Evolutionary conservation across 140 eudicot species (phyloP), one percentile per base, ranked within the genome.

Genomic region (Stevia rebaudiana): DNA sequence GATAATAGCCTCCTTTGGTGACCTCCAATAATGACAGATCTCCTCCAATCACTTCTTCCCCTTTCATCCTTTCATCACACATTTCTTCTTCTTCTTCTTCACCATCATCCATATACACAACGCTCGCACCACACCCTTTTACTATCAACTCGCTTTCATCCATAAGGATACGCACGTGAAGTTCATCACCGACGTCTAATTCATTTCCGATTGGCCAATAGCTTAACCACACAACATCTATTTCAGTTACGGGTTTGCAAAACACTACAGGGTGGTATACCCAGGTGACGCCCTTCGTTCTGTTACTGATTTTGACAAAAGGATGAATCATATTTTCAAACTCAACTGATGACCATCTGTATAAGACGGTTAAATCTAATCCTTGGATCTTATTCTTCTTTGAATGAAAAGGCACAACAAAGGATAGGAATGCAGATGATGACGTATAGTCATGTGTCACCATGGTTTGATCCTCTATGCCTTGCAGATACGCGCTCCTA

Each of bases 211-310:
- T 28, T 28, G 33, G 33, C 33, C 33, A 28, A 28, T 28, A 28
- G 33, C 33, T 28, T 28, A 28, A 28, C 33, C 80, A 76, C 49
- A 30, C 25, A 6, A 36, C 31, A 23, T 52, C 70, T 17, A 61
- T 35, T 18, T 55, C 60, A 16, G 55, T 62, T 55, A 4, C 8
- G 40, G 73, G 73, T 31, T 55, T 67, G 18, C 61, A 56, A 4
- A 18, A 24, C 24, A 40, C 59, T 0, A 42, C 0, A 9, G 81
- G 81, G 43, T 70, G 58, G 41, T 76, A 71, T 11, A 48, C 57
- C 74, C 74, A 70, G 11, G 42, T 48, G 1, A 76, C 42, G 37
- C 57, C 72, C 69, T 76, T 76, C 65, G 73, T 56, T 44, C 0
- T 58, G 17, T 76, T 76, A 12, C 37, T 31, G 13, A 64, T 15